phyloP scores from a whole-genome alignment of 257 asterid genomes.

The Capsicum pubescens region DNA sequence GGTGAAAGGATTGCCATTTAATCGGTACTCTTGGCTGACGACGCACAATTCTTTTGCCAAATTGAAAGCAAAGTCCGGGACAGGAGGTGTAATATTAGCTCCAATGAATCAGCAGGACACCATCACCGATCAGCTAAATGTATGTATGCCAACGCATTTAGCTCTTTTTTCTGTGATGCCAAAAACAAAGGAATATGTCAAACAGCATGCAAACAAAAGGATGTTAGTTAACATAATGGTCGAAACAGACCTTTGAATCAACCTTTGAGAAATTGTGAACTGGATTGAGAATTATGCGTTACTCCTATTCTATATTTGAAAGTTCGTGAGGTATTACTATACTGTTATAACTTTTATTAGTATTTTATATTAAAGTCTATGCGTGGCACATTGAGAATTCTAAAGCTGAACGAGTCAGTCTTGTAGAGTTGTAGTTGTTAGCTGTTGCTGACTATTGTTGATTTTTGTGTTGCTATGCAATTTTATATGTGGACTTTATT shows the following conservation, averaged over 20 bases:
- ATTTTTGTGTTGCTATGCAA: neutral
- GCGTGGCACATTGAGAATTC: neutral
- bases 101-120: conserved; percentile 92
- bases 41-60: conserved; percentile 85
- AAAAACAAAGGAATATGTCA: neutral
- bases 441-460: conserved; percentile 7
- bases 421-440: neutral
- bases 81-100: conserved; percentile 65
- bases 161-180: neutral
- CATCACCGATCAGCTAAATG: conserved; percentile 78
- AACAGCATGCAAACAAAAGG: neutral
- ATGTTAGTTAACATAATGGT: neutral
- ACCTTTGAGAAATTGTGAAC: neutral
- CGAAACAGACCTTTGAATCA: conserved; percentile 11
- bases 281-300: neutral
- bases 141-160: conserved; percentile 24
- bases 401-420: neutral
- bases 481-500: neutral
- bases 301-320: neutral
- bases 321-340: neutral
- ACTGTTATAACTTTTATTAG: neutral
- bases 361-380: neutral
- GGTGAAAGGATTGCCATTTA: conserved; percentile 84
- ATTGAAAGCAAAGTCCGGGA: conserved; percentile 70
- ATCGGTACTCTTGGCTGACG: conserved; percentile 89